Conservation (phyloP, 495 filamentous ascomycete species). For the Neurospora sp. region DNA sequence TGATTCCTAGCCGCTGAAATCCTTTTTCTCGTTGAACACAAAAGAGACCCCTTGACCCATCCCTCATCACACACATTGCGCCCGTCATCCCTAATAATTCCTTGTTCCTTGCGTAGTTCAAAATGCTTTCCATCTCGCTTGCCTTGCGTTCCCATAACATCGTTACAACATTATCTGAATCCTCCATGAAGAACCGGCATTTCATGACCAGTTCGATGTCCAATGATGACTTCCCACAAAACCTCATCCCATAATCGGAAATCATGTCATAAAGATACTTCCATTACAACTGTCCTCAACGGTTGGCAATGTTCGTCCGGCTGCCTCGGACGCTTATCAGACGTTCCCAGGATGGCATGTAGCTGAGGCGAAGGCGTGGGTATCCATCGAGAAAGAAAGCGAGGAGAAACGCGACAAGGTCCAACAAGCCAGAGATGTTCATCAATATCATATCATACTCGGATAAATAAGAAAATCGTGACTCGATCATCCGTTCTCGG, state of each 20-base stretch:
- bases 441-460: not conserved
- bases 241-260: not conserved
- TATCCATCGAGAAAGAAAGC: not conserved
- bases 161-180: not conserved
- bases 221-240: not conserved
- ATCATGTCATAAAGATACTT: not conserved
- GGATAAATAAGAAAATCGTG: not conserved
- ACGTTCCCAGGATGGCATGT: not conserved
- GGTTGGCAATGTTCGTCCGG: not conserved
- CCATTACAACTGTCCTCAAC: not conserved
- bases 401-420: not conserved
- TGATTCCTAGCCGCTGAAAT: not conserved
- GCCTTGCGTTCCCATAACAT: not conserved
- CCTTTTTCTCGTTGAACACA: not conserved
- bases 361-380: not conserved
- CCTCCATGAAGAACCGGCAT: not conserved
- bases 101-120: not conserved
- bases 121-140: not conserved
- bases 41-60: not conserved
- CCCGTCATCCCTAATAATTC: not conserved
- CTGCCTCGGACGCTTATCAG: not conserved
- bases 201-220: not conserved
- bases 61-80: not conserved
- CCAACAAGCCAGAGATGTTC: not conserved
- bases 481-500: not conserved